Base-by-base conservation (phyloP, 306 rosid genomes). In the Pueraria montana region DNA sequence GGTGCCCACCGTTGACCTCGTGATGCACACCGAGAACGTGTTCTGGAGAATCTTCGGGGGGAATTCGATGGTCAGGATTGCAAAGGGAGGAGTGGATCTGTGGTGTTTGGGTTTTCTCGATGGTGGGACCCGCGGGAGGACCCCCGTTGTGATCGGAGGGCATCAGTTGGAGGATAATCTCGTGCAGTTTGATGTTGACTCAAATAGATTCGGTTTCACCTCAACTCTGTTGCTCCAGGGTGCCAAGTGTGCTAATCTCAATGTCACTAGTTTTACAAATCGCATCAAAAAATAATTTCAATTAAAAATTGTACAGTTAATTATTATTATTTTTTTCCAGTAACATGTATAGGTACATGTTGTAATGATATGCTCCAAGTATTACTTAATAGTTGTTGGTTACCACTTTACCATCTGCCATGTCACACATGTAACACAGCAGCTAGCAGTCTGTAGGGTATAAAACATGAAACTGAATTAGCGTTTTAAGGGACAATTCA, bases 11-110 rank as follows among this genome's bases (percentile, higher is more conserved):
- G 84, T 92, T 18, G 91, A 89, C 61, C 83, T 92, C 0, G 92
- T 86, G 48, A 72, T 90, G 87, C 89, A 89, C 38, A 71, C 78
- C 8, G 87, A 86, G 59, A 85, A 81, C 24, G 88, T 84, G 81
- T 81, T 55, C 16, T 92, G 97, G 94, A 87, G 88, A 68, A 55
- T 89, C 2, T 87, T 85, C 16, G 90, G 90, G 24, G 69, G 87
- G 5, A 90, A 92, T 73, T 87, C 94, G 45, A 92, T 89, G 97
- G 94, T 86, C 72, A 78, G 87, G 87, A 81, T 89, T n/a, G 77
- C 42, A 3, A 77, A 50, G 76, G 73, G 20, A 5, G 88, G 70
- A 1, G 86, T 32, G 23, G 90, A 79, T 27, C 53, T 79, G 72
- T 83, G 89, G 89, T 92, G 97, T 76, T 82, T 92, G 80, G 97